Base-by-base conservation (phyloP, 768 basidiomycete genomes). In the Leucocoprinus sp. region DNA sequence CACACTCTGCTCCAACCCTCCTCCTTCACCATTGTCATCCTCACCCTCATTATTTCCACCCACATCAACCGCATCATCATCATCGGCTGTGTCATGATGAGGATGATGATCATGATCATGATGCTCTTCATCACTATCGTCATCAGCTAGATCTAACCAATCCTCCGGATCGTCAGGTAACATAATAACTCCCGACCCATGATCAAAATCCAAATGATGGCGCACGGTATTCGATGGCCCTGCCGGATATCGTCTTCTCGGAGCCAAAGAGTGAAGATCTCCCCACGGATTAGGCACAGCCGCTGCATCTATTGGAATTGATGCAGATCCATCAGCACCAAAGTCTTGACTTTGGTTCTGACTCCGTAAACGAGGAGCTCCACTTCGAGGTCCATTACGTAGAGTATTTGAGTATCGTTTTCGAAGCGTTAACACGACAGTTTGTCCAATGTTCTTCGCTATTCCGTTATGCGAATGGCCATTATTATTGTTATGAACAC, bases 101-200 rank as follows among this genome's bases (percentile, higher is more conserved):
- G 26, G 39, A 15, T 39, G 37, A 27, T 5, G 26, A 27, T 27
- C 5, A 27, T 27, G 36, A 9, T 17, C 4, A 39, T 39, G 37
- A 11, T 39, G 19, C 6, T 39, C 37, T 21, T 41, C 39, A 27
- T 27, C 39, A 11, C 15, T 12, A 24, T 48, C 67, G 23, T 65
- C 67, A 0, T 60, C 74, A 19, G 80, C 80, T 12, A 71, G 65
- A 17, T 63, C 66, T 52, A 83, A 63, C 77, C 84, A 85, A 51
- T 76, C 72, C 23, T 76, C 72, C 23, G 69, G 75, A 52, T 80
- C 74, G 29, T 92, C 89, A 0, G 91, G 89, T 2, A 93, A 64
- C 72, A 84, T 83, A 52, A 93, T 93, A 27, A 93, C 87, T 0
- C 92, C 92, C 2, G 85, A 85, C 4, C 80, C 89, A 40, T 80